phyloP scores from a whole-genome alignment of 768 basidiomycete genomes.

The Steccherinum ochraceum region DNA sequence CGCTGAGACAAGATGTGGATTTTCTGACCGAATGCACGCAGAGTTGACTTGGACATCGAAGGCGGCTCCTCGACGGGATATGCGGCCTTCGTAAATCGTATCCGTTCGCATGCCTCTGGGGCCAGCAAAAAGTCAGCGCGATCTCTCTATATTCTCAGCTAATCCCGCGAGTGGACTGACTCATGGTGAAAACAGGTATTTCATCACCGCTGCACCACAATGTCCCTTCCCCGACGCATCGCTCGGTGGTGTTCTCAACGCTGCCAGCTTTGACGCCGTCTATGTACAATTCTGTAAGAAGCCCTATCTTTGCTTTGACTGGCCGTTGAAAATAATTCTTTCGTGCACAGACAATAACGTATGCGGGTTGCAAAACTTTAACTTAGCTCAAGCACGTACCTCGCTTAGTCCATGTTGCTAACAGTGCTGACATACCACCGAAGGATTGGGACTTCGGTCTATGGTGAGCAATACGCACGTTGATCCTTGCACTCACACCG shows the following conservation, averaged over 20 bases:
- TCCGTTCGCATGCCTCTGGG: slow-evolving; percentile 26
- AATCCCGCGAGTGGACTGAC: background rate
- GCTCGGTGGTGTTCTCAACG: slow-evolving; percentile 28
- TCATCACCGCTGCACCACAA: slow-evolving; percentile 32
- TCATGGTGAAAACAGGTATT: slow-evolving; percentile 19
- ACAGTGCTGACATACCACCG: background rate
- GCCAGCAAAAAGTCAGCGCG: slow-evolving; percentile 28
- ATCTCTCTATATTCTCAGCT: background rate
- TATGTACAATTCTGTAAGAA: slow-evolving; percentile 44
- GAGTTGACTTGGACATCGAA: slow-evolving; percentile 35
- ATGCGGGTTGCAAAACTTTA: slow-evolving; percentile 42
- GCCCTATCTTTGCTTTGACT: background rate
- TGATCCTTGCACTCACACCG: background rate
- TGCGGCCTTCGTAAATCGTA: slow-evolving; percentile 29
- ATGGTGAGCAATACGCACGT: slow-evolving; percentile 18
- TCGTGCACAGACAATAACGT: slow-evolving; percentile 33
- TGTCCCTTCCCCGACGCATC: slow-evolving; percentile 33
- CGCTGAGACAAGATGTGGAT: background rate
- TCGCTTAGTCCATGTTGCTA: background rate
- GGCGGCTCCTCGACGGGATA: slow-evolving; percentile 26
- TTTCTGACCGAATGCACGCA: slow-evolving; percentile 6
- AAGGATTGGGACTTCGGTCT: slow-evolving; percentile 43
- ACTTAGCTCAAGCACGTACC: slow-evolving; percentile 42
- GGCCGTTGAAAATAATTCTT: slow-evolving; percentile 1
- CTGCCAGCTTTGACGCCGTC: slow-evolving; percentile 31